Conservation (phyloP, 495 filamentous ascomycete genomes). For the Xylaria curta region DNA sequence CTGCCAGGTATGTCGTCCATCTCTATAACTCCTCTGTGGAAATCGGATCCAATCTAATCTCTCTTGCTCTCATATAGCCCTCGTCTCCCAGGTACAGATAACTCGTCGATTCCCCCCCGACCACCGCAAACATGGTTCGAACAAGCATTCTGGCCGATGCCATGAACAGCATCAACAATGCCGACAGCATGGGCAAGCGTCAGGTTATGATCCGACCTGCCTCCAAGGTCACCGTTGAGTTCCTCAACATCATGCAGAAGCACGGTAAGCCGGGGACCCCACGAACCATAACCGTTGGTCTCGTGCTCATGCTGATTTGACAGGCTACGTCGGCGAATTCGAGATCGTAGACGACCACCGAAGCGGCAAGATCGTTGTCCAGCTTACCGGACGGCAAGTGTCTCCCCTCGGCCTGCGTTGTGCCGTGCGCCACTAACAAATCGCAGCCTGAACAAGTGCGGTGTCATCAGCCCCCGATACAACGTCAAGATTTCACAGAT, state of each 20-base stretch:
- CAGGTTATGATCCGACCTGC: conserved; percentile 83
- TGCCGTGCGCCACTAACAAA: neutral
- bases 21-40: conserved; percentile 21
- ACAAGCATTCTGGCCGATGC: conserved; percentile 91
- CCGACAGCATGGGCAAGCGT: conserved; percentile 88
- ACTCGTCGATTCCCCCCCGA: conserved; percentile 64
- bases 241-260: conserved; percentile 88
- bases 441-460: conserved; percentile 81
- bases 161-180: conserved; percentile 92
- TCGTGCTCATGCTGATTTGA: conserved; percentile 22
- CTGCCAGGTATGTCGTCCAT: conserved; percentile 70
- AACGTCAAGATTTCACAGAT: conserved; percentile 86
- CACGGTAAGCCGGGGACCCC: conserved; percentile 70
- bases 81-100: conserved; percentile 60
- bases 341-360: conserved; percentile 93
- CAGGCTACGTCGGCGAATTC: conserved; percentile 93
- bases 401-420: neutral
- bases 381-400: conserved; percentile 69
- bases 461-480: conserved; percentile 88
- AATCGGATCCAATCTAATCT: conserved; percentile 8
- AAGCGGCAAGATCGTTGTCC: conserved; percentile 80
- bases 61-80: conserved; percentile 65
- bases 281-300: conserved; percentile 21
- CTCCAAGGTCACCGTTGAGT: conserved; percentile 93
- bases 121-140: conserved; percentile 78